Evolutionary conservation across 2,329 filamentous ascomycete genomes (phyloP).

Genomic region (Aspergillus neoniger): DNA sequence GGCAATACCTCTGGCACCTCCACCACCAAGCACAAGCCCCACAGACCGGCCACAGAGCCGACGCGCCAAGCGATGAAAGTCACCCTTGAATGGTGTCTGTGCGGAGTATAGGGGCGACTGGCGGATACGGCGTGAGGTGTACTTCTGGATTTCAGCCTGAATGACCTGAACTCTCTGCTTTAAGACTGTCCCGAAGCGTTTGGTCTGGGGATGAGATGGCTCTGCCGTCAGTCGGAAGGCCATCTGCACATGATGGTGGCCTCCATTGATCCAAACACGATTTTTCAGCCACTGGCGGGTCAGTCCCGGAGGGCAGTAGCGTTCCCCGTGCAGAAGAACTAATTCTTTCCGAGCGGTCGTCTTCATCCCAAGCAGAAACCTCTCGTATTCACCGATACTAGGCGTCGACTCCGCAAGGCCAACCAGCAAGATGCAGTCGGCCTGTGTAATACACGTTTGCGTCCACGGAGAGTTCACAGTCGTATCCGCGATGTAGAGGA

Average conservation of each 20-base stretch:
- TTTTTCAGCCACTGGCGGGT: constrained; percentile 90
- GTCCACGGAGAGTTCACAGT: constrained; percentile 98
- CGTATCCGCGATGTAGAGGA: constrained; percentile 94
- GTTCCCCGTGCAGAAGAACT: constrained; percentile 83
- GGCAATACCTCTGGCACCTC: constrained; percentile 86
- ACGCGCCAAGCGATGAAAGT: constrained; percentile 90
- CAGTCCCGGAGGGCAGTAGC: constrained; percentile 80
- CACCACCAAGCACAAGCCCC: constrained; percentile 88
- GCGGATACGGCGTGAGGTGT: constrained; percentile 88
- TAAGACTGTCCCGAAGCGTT: constrained; percentile 78
- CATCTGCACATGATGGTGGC: constrained; percentile 98
- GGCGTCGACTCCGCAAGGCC: constrained; percentile 88
- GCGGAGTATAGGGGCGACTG: constrained; percentile 87
- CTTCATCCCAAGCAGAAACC: constrained; percentile 95
- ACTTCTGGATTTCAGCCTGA: constrained; percentile 97
- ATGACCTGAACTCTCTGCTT: constrained; percentile 93
- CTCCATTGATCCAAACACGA: constrained; percentile 95
- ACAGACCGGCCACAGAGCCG: constrained; percentile 92
- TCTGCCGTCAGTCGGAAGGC: constrained; percentile 74
- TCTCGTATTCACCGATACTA: constrained; percentile 91
- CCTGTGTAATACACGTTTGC: constrained; percentile 94
- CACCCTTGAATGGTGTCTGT: constrained; percentile 90
- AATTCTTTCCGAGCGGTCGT: constrained; percentile 93
- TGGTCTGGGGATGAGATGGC: constrained; percentile 71
- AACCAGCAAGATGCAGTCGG: constrained; percentile 92